phyloP scores from a whole-genome alignment of 306 rosid species.

The Glycine tomentella region DNA sequence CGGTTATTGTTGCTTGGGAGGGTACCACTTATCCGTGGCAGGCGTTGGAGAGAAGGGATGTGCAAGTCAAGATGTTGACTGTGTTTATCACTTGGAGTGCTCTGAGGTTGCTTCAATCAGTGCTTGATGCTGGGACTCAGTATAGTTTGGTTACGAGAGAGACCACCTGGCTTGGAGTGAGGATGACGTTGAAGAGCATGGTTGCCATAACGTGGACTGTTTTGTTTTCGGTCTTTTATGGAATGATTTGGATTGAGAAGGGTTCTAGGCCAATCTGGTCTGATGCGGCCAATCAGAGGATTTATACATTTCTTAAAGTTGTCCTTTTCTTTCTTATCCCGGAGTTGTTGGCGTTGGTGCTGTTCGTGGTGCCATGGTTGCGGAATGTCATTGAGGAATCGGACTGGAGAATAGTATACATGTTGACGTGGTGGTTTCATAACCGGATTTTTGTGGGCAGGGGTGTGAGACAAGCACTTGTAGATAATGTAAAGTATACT shows the following conservation, averaged over 20 bases:
- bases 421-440: slow-evolving; percentile 92
- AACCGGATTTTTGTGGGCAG: slow-evolving; percentile 89
- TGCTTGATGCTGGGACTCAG: slow-evolving; percentile 95
- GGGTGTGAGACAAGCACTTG: slow-evolving; percentile 81
- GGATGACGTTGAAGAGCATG: slow-evolving; percentile 79
- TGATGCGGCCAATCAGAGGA: slow-evolving; percentile 64
- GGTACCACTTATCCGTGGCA: slow-evolving; percentile 64
- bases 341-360: slow-evolving; percentile 70
- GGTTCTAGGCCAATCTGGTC: slow-evolving; percentile 69
- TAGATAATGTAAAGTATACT: slow-evolving; percentile 75
- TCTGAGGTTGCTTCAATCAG: slow-evolving; percentile 77
- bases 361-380: slow-evolving; percentile 78
- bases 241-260: slow-evolving; percentile 77
- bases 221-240: slow-evolving; percentile 74
- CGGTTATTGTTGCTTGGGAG: slow-evolving; percentile 79
- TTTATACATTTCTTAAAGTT: slow-evolving; percentile 66
- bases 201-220: slow-evolving; percentile 80
- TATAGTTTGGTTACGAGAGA: slow-evolving; percentile 88
- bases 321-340: slow-evolving; percentile 73
- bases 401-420: slow-evolving; percentile 67
- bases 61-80: slow-evolving; percentile 72
- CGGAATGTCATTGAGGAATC: slow-evolving; percentile 73
- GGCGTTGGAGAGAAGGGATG: slow-evolving; percentile 66
- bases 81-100: slow-evolving; percentile 87
- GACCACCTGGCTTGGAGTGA: slow-evolving; percentile 76